These are phyloP conservation scores for Yamadazyma membranifaciens DNA, from an alignment of 1,139 yeast genomes.

Conservation along the genomic window DNA sequence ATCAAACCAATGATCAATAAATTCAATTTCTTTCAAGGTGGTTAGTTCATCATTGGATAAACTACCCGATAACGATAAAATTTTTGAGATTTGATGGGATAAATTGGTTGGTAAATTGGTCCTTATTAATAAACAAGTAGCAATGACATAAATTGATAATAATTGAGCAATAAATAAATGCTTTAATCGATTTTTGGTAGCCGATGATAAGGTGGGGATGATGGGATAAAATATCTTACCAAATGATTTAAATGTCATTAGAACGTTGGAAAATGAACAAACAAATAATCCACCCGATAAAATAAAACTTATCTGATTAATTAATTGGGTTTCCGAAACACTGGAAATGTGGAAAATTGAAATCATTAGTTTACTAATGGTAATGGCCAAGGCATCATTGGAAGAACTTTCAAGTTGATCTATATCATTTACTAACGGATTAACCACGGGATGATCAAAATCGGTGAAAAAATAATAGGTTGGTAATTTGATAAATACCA, in stretches of 20 bases:
- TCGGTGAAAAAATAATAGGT: slow-evolving; percentile 10
- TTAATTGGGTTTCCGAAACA: slow-evolving; percentile 50
- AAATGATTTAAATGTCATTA: slow-evolving; percentile 48
- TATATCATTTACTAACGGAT: slow-evolving; percentile 5
- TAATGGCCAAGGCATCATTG: slow-evolving; percentile 65
- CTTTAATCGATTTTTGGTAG: slow-evolving; percentile 34
- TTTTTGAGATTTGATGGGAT: slow-evolving; percentile 47
- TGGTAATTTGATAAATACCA: slow-evolving; percentile 39
- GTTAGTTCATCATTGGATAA: slow-evolving; percentile 19
- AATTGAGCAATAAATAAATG: slow-evolving; percentile 64
- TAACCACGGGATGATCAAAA: background rate
- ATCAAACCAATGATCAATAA: slow-evolving; percentile 82
- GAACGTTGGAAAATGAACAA: slow-evolving; percentile 65
- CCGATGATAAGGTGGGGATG: slow-evolving; percentile 15
- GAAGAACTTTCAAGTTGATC: slow-evolving; percentile 16
- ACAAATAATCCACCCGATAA: slow-evolving; percentile 65
- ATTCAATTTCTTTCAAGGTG: slow-evolving; percentile 44
- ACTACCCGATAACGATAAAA: slow-evolving; percentile 41
- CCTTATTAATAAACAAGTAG: slow-evolving; percentile 75
- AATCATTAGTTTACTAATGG: slow-evolving; percentile 52
- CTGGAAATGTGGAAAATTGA: slow-evolving; percentile 21
- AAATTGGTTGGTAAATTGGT: slow-evolving; percentile 69
- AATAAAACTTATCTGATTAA: slow-evolving; percentile 62
- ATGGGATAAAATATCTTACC: slow-evolving; percentile 23
- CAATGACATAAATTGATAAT: slow-evolving; percentile 73